Evolutionary conservation across 257 asterid genomes (phyloP), one percentile per base, ranked within the genome.

Genomic region (Agastache rugosa): DNA sequence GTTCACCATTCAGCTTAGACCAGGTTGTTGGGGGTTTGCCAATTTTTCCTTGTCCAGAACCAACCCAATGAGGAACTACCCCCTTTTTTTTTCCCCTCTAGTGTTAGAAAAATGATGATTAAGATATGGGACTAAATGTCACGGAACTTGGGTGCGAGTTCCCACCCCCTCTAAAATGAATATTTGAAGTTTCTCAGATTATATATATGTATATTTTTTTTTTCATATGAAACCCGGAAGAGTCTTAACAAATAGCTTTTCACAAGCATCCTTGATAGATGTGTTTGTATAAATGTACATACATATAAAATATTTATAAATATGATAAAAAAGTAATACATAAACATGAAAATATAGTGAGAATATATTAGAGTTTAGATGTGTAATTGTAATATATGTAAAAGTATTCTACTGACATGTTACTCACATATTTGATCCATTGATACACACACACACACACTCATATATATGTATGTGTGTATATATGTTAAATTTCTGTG

Each of bases 321-420:
- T 3, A 11, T 42, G 16, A 42, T 2, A 37, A 37, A 6, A 37
- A 8, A 42, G 14, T 11, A 11, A 12, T 5, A 15, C 20, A 48
- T 0, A 48, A 16, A 58, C 31, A 23, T 58, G n/a, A 58, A 12
- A 56, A 25, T 5, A 58, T 2, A 58, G 63, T 56, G 29, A 22
- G 15, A 59, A 27, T 15, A 31, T 7, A n/a, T 31, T 31, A 31
- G 19, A 27, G 67, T 16, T 61, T 61, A 61, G 42, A 61, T 16
- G 67, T 31, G 45, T 61, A 61, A 60, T 16, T 60, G 39, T 27
- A 27, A 58, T 58, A 58, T 25, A 58, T 58, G 25, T 25, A 5
- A 4, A 58, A 3, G 62, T 55, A 10, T 22, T 10, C 23, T 23
- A 4, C 5, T 9, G 15, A 25, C 12, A 12, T 56, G n/a, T 25